Evolutionary conservation across 306 rosid species (phyloP), one percentile per base, ranked within the genome.

Genomic region (Urtica urens): DNA sequence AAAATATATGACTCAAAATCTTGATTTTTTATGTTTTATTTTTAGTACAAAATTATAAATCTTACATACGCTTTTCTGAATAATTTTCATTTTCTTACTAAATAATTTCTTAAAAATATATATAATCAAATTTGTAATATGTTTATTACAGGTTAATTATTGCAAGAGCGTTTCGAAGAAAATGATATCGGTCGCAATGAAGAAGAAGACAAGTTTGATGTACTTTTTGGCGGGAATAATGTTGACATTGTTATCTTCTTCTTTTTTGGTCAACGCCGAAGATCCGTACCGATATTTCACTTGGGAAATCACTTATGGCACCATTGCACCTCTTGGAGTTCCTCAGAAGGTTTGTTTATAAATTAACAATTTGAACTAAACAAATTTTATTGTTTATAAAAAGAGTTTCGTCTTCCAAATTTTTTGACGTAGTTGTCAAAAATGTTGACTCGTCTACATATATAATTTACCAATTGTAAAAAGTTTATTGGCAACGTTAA

Each of bases 241-340:
- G 43, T 63, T 70, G 68, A 72, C 66, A 57, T 78, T 68, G 55
- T 71, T 78, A 35, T 33, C 57, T 71, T 33, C 57, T 71, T 50
- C 38, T 16, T 7, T 73, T 44, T 59, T 57, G 4, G 80, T 77
- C 57, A 59, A 59, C 23, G 93, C 86, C 24, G 95, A 88, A 69
- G 96, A 88, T 11, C 51, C 78, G 12, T 83, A 78, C 21, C 19
- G 45, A 59, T 73, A 40, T 35, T 83, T 46, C 63, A 78, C 81
- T 2, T 80, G 92, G 92, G 61, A 51, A 56, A 63, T 83, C 29
- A 78, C 93, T 17, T 34, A 69, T 0, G 94, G 96, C 33, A 65
- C 72, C 21, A 64, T 79, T 51, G 70, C 46, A 60, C 94, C 96
- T 3, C 78, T 83, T 39, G 94, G 94, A 48, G 42, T 57, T 50